A percentile compares a stretch with the other conserved stretches of the same genome.
Evolutionary conservation across 148 eudicot species (phyloP).

Genomic region (Spergularia marina): DNA sequence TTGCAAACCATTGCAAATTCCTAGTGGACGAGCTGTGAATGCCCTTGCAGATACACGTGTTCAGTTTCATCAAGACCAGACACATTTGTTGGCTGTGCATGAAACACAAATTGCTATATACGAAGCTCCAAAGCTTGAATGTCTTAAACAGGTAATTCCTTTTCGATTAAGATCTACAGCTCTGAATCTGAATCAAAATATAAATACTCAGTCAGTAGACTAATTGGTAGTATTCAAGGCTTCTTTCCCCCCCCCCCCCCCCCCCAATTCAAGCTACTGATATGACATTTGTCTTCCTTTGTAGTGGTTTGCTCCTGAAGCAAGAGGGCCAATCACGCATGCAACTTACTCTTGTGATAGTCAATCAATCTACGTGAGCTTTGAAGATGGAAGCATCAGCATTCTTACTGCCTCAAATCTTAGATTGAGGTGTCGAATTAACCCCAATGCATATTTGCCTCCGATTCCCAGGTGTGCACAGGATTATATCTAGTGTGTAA

Average conservation of each 20-base stretch:
- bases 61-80: conserved; percentile 90
- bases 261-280: conserved; percentile 1
- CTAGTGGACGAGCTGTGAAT: conserved; percentile 52
- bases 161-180: neutral
- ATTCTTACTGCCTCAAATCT: conserved; percentile 75
- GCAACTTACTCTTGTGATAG: conserved; percentile 97
- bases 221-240: no score
- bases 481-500: neutral
- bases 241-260: neutral
- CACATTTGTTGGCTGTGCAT: conserved; percentile 74
- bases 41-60: conserved; percentile 78
- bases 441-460: conserved; percentile 69
- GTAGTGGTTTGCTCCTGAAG: conserved; percentile 84
- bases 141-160: conserved; percentile 61
- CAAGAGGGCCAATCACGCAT: conserved; percentile 74
- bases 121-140: conserved; percentile 80
- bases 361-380: conserved; percentile 68
- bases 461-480: conserved; percentile 61
- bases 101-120: conserved; percentile 90
- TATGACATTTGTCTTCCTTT: conserved; percentile 7
- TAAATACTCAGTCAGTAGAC: no score
- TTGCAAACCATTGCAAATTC: conserved; percentile 53
- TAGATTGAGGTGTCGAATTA: conserved; percentile 71
- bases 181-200: no score
- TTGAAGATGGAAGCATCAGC: conserved; percentile 81